A percentile compares a stretch with the other conserved stretches of the same genome.
phyloP scores from a whole-genome alignment of 2,329 filamentous ascomycete genomes.

The Fusarium cicatricum region DNA sequence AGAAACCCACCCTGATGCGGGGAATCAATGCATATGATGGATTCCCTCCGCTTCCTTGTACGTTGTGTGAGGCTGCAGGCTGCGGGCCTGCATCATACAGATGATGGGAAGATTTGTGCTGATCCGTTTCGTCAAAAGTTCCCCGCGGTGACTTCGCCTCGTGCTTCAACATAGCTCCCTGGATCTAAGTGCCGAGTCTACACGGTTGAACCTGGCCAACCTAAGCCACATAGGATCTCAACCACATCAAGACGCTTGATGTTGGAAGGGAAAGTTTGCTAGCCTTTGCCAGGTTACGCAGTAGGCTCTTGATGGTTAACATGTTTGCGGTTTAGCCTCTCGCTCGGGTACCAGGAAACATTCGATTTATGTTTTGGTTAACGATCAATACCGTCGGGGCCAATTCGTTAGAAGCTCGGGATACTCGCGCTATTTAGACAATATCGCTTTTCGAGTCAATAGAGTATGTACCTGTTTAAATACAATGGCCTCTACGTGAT shows the following conservation, averaged over 20 bases:
- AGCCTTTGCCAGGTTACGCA: too few relatives aligned
- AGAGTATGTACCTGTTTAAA: neutral
- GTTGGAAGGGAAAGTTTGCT: too few relatives aligned
- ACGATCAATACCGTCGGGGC: neutral
- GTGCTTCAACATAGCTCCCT: too few relatives aligned
- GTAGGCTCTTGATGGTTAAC: neutral
- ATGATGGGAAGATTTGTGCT: slow-evolving; percentile 5
- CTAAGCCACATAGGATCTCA: too few relatives aligned
- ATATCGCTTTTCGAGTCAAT: too few relatives aligned
- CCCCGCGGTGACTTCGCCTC: too few relatives aligned
- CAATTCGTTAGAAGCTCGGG: neutral
- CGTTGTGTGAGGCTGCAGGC: slow-evolving; percentile 8
- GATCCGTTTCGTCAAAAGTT: neutral
- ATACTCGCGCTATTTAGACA: too few relatives aligned
- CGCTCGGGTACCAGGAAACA: neutral
- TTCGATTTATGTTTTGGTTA: too few relatives aligned
- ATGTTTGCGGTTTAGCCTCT: neutral
- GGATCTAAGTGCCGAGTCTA: too few relatives aligned
- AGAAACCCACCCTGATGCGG: slow-evolving; percentile 30
- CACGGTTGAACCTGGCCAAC: too few relatives aligned
- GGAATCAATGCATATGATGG: slow-evolving; percentile 23
- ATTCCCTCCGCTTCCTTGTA: slow-evolving; percentile 15
- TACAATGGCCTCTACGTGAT: neutral
- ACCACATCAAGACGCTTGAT: too few relatives aligned
- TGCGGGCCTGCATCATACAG: slow-evolving; percentile 6